Percentiles rank a stretch among this genome's conserved stretches.
These are phyloP conservation scores for Botrytis paeoniae DNA, from an alignment of 2,329 filamentous ascomycete genomes.

Conservation along the genomic window DNA sequence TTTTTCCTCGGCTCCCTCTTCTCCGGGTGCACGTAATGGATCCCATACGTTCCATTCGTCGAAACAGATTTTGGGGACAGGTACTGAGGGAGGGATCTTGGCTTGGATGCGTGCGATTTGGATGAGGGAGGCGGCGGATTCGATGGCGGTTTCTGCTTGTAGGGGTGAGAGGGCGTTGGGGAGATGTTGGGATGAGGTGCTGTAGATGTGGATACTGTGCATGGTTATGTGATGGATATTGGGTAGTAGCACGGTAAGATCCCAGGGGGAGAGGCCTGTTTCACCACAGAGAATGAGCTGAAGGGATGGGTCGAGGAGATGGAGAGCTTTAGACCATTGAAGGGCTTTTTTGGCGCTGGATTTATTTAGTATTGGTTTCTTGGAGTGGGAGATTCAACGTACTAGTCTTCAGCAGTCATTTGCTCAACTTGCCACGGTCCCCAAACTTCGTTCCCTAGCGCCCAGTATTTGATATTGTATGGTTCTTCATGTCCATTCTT, in stretches of 20 bases:
- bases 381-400: background rate
- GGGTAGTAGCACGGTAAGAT: slow-evolving; percentile 59
- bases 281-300: slow-evolving; percentile 63
- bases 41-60: slow-evolving; percentile 73
- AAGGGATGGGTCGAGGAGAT: slow-evolving; percentile 57
- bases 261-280: slow-evolving; percentile 59
- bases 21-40: slow-evolving; percentile 58
- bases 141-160: slow-evolving; percentile 62
- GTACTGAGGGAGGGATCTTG: slow-evolving; percentile 33
- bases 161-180: slow-evolving; percentile 55
- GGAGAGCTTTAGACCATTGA: slow-evolving; percentile 57
- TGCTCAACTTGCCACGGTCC: slow-evolving; percentile 50
- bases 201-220: slow-evolving; percentile 68
- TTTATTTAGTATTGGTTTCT: background rate
- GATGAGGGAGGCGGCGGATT: slow-evolving; percentile 58
- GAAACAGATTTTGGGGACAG: slow-evolving; percentile 60
- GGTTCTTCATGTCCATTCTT: slow-evolving; percentile 73
- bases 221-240: slow-evolving; percentile 62
- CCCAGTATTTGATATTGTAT: slow-evolving; percentile 84
- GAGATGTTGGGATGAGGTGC: slow-evolving; percentile 44
- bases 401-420: slow-evolving; percentile 54
- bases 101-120: slow-evolving; percentile 63
- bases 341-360: slow-evolving; percentile 49
- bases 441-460: slow-evolving; percentile 68
- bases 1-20: slow-evolving; percentile 59